Percentiles rank a stretch among this genome's conserved stretches.
Conservation (phyloP, 208 protist genomes). For the Wallacemonas sp. region DNA sequence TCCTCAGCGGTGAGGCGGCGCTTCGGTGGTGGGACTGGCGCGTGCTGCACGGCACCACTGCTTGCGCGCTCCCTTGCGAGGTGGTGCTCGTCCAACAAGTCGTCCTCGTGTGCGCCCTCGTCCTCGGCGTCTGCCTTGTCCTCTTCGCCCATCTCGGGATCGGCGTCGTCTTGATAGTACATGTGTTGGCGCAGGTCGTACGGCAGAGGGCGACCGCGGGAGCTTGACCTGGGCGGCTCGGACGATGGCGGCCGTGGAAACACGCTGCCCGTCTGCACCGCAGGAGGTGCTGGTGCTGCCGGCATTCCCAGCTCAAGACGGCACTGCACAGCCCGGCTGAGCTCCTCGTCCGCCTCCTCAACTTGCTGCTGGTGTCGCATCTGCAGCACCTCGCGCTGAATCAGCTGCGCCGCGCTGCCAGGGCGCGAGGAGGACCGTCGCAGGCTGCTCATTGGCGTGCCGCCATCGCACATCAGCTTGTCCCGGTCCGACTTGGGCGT, state of each 20-base stretch:
- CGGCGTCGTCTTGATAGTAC: not conserved
- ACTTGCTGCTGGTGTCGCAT: not conserved
- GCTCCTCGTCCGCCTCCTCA: not conserved
- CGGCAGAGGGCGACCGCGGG: not conserved
- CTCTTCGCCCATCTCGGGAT: not conserved
- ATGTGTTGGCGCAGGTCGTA: constrained; percentile 15
- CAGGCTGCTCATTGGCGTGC: no score
- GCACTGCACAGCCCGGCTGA: not conserved
- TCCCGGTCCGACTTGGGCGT: no score
- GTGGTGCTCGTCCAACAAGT: no score
- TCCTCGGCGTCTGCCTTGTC: not conserved
- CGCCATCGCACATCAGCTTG: no score
- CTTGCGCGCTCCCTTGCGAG: no score
- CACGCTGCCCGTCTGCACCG: not conserved
- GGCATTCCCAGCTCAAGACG: not conserved
- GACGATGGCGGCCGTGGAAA: not conserved
- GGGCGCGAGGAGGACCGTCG: constrained; percentile 5
- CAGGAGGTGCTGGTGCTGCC: not conserved
- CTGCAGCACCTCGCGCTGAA: constrained; percentile 12
- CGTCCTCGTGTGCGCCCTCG: no score
- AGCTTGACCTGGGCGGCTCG: not conserved
- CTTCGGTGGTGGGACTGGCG: not conserved
- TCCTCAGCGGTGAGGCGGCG: not conserved
- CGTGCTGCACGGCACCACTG: not conserved
- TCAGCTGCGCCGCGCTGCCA: constrained; percentile 6